A percentile compares a stretch with the other conserved stretches of the same genome.
phyloP scores from a whole-genome alignment of 225 moss, liverwort and hornwort genomes.

The Pseudisothecium myosuroides region DNA sequence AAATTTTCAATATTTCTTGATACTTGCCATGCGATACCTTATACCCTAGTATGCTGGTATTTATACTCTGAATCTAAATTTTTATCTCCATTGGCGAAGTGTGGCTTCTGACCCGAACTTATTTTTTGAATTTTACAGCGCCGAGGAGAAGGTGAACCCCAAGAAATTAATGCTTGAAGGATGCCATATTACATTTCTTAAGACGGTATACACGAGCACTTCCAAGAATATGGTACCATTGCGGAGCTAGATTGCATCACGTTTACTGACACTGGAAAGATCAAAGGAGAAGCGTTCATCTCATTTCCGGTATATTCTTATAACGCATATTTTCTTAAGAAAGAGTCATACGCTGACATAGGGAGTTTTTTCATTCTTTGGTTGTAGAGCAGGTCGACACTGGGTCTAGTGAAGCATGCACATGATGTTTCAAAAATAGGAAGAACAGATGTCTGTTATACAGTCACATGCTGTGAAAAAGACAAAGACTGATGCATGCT shows the following conservation, averaged over 20 bases:
- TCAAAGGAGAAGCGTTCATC: conserved; percentile 59
- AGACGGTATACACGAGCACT: conserved; percentile 55
- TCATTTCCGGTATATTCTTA: conserved; percentile 36
- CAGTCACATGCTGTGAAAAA: conserved; percentile 12
- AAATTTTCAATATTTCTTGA: background rate
- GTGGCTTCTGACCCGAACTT: background rate
- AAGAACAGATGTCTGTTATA: conserved; percentile 33
- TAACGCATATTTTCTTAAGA: no score
- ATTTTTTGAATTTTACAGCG: background rate
- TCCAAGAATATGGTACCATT: conserved; percentile 48
- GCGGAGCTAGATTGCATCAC: conserved; percentile 57
- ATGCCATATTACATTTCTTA: conserved; percentile 50
- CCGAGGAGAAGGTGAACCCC: conserved; percentile 14
- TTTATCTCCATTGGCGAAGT: background rate
- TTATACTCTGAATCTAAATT: background rate
- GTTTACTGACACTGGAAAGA: conserved; percentile 56
- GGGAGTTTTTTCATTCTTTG: background rate
- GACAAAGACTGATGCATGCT: conserved; percentile 20
- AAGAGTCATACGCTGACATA: no score
- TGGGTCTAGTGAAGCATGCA: background rate
- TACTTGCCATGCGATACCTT: background rate
- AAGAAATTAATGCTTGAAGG: conserved; percentile 50
- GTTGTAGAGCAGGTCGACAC: background rate
- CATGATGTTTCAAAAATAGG: conserved; percentile 12
- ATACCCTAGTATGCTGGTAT: background rate